Base-by-base conservation (phyloP, 2,329 filamentous ascomycete genomes). In the Hypoxylon sp. region DNA sequence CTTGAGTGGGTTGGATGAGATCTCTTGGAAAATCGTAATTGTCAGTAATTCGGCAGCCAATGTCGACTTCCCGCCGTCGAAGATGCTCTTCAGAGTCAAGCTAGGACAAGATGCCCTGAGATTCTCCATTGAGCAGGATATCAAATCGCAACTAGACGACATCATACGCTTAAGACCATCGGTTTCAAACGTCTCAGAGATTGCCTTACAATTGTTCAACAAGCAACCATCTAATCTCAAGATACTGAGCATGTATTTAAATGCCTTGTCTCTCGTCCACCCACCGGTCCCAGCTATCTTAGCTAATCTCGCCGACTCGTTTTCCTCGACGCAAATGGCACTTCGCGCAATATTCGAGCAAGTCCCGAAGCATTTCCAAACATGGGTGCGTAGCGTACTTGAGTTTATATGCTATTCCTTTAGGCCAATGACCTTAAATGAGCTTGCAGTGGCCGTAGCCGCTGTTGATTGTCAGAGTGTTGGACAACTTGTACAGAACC, bases 1-100 rank as follows among this genome's bases (percentile, higher is more conserved):
- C 19, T 48, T 66, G 6, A 47, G 44, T 10, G 31, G 48, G 6
- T 14, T 62, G 9, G 46, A 52, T 29, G 52, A 53, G 6, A 47
- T 48, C 13, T 31, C 35, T 10, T 61, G 63, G 53, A 66, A 66
- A 35, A 47, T 66, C 10, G 58, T 66, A 14, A 62, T 66, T 53
- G 11, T 62, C 26, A 35, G 33, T 31, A 51, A 42, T 22, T 42
- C 53, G 6, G 17, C 14, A 10, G 35, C 26, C 33, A 39, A 26
- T 8, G 19, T 58, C 14, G 37, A 58, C 13, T 19, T 48, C 3
- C 39, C 58, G 11, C 26, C 31, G 9, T 44, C 53, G 5, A 53
- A 57, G 22, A 10, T 24, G 19, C 2, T 53, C 17, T 62, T 22
- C 1, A 60, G 22, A 10, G 17, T 57, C 10, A 22, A 14, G 4